Base-by-base conservation (phyloP, 2,329 filamentous ascomycete genomes). In the Paracoccidioides lutzii region DNA sequence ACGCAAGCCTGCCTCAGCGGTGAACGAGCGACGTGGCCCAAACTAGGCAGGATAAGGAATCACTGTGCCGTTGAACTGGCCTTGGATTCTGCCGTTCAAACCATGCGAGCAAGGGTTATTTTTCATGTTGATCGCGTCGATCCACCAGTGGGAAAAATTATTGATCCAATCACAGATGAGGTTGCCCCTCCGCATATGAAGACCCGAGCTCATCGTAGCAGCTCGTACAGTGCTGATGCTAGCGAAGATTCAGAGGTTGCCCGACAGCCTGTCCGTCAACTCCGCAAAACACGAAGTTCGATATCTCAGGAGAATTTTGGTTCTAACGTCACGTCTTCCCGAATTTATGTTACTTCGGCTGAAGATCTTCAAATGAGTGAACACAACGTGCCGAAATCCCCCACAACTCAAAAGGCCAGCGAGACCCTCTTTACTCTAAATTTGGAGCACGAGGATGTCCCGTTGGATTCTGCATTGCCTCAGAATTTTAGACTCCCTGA, bases 21-120 rank as follows among this genome's bases (percentile, higher is more conserved):
- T 5, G 88, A 96, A 69, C 79, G 84, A 56, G 90, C 91, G 2
- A 95, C 90, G 0, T 97, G 90, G 91, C 90, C 90, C 0, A 90
- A 90, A 67, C 74, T 97, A 8, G 86, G 85, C 59, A 82, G 89
- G 10, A 87, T 97, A 63, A 79, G 87, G 42, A 93, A 95, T 65
- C 85, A 90, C 55, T 89, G 89, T 62, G 88, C 90, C 3, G 88
- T 96, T 55, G 91, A 97, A 67, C 73, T 95, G 49, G 88, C 90
- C 3, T 73, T 97, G 1, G 71, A 73, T 58, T 61, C 63, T 38
- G 71, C 70, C 6, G 69, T 73, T 37, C 68, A 69, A 56, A 65
- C 67, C 33, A 71, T 71, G 69, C 68, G 70, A 37, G 70, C 68
- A 9, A 63, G 67, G 38, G 69, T 72, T 10, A 64, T 68, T 4